Evolutionary conservation across 768 basidiomycete genomes (phyloP).

Genomic region (Termitomyces titanicus): DNA sequence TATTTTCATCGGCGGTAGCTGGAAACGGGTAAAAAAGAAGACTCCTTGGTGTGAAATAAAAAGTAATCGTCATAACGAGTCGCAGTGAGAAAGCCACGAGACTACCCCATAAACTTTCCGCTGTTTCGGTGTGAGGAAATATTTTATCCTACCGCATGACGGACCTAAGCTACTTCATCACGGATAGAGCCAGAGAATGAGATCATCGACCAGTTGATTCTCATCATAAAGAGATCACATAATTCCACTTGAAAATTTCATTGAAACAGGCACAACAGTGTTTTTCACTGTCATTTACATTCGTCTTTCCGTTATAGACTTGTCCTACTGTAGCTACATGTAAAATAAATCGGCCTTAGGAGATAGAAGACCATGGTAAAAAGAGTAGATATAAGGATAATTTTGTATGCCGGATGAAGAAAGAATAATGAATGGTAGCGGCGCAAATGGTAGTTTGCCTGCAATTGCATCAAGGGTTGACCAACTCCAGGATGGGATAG

Average conservation of each 20-base stretch:
- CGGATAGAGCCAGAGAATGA: background rate
- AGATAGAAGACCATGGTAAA: background rate
- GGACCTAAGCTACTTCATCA: background rate
- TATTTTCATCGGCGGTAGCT: background rate
- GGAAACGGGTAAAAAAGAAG: background rate
- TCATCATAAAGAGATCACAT: background rate
- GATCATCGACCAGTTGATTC: background rate
- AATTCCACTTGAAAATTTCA: background rate
- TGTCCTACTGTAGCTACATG: background rate
- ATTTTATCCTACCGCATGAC: background rate
- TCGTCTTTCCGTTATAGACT: background rate
- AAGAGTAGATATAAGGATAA: background rate
- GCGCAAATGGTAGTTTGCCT: background rate
- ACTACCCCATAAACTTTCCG: background rate
- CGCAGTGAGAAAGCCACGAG: background rate
- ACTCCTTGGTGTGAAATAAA: background rate
- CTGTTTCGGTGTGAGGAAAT: background rate
- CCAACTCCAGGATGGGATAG: too few relatives aligned
- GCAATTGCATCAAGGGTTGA: background rate
- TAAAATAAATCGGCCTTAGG: background rate
- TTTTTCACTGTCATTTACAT: background rate
- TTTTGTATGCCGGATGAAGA: background rate
- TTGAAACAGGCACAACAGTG: background rate
- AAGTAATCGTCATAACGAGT: background rate
- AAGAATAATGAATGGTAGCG: too few relatives aligned